Evolutionary conservation across 352 stramenopile genomes (phyloP).

Genomic region (Phytophthora fragariaefolia): DNA sequence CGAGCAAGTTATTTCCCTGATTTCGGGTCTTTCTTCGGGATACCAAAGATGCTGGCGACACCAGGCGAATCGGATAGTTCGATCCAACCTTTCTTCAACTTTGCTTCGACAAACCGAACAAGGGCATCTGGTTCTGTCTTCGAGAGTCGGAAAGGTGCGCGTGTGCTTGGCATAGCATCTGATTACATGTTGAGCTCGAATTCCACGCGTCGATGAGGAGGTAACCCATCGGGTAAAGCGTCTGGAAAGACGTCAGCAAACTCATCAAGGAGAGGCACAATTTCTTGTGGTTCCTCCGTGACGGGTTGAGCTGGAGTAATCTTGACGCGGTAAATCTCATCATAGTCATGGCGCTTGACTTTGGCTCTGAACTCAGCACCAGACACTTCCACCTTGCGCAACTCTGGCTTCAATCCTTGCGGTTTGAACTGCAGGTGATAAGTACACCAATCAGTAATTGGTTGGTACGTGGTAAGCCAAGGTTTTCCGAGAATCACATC

Average conservation of each 20-base stretch:
- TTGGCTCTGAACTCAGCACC: background rate
- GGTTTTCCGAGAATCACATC: no score
- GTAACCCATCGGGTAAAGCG: conserved; percentile 14
- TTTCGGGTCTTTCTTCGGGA: conserved; percentile 29
- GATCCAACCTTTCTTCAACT: conserved; percentile 31
- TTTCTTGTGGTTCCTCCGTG: background rate
- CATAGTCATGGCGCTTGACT: background rate
- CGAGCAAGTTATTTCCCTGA: conserved; percentile 13
- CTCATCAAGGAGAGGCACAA: conserved; percentile 1
- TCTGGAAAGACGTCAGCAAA: conserved; percentile 28
- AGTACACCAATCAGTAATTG: no score
- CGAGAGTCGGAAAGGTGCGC: no score
- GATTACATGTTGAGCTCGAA: conserved; percentile 35
- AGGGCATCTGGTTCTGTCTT: background rate
- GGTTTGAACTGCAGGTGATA: no score
- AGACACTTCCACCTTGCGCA: no score
- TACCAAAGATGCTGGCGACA: conserved; percentile 34
- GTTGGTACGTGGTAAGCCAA: no score
- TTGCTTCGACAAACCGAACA: conserved; percentile 16
- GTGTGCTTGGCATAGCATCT: conserved; percentile 13
- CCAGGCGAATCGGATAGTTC: conserved; percentile 33
- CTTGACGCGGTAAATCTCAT: no score
- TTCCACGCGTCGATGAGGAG: conserved; percentile 14
- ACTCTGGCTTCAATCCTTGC: no score
- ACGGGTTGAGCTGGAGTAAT: background rate